Evolutionary conservation across 2,329 filamentous ascomycete genomes (phyloP).

Genomic region (Penicillium sp.): DNA sequence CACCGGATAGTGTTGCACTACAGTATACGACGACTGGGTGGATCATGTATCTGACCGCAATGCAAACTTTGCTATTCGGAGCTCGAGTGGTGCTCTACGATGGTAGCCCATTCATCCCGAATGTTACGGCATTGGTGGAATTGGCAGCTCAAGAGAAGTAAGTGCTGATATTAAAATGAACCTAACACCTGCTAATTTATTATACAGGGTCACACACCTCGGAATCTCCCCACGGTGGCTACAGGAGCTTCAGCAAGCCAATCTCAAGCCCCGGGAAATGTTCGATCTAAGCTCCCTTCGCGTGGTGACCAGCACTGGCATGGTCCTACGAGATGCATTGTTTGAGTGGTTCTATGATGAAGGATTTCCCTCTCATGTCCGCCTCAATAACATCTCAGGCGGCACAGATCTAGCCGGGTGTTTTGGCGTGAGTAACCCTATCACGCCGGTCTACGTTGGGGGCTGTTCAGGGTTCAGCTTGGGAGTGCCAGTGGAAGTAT

Average conservation of each 20-base stretch:
- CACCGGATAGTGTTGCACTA: slow-evolving; percentile 46
- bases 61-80: slow-evolving; percentile 62
- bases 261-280: slow-evolving; percentile 62
- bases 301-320: slow-evolving; percentile 71
- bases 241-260: slow-evolving; percentile 67
- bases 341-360: slow-evolving; percentile 80
- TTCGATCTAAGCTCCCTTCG: slow-evolving; percentile 63
- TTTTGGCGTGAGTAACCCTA: slow-evolving; percentile 57
- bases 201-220: slow-evolving; percentile 67
- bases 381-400: slow-evolving; percentile 51
- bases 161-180: not conserved
- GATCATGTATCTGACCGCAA: slow-evolving; percentile 79
- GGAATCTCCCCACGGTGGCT: slow-evolving; percentile 78
- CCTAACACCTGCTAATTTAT: slow-evolving; percentile 46
- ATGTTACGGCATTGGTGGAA: slow-evolving; percentile 56
- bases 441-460: slow-evolving; percentile 64
- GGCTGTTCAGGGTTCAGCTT: slow-evolving; percentile 55
- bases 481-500: slow-evolving; percentile 59
- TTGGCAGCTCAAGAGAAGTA: slow-evolving; percentile 52
- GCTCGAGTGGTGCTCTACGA: slow-evolving; percentile 72
- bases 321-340: slow-evolving; percentile 74
- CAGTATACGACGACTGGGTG: slow-evolving; percentile 74
- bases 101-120: slow-evolving; percentile 75
- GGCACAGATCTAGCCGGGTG: slow-evolving; percentile 33
- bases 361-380: slow-evolving; percentile 67